Conservation (phyloP, 345 rosid species). For the Psidium friedrichsthalianum region DNA sequence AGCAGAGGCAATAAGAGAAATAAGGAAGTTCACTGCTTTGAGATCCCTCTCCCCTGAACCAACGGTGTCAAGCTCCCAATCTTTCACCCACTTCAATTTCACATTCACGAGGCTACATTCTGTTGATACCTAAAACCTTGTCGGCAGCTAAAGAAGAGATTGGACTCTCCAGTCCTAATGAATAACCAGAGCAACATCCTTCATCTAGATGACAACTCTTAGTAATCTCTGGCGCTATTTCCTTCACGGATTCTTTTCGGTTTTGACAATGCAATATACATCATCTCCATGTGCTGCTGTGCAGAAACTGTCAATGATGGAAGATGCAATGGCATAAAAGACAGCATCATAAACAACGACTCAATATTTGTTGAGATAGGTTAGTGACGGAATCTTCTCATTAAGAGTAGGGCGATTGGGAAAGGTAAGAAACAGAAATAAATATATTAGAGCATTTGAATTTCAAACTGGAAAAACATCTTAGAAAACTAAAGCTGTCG, state of each 20-base stretch:
- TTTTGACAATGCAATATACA: neutral
- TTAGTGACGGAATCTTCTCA: neutral
- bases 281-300: neutral
- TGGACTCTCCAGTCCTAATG: conserved; percentile 1
- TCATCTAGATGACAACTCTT: neutral
- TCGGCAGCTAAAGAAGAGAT: conserved; percentile 16
- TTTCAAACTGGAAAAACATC: neutral
- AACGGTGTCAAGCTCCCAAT: conserved; percentile 47
- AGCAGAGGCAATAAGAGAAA: conserved; percentile 40
- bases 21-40: conserved; percentile 47
- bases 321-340: neutral
- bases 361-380: neutral
- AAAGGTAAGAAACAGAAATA: neutral
- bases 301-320: neutral
- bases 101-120: conserved; percentile 51
- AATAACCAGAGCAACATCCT: conserved; percentile 25
- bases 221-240: neutral
- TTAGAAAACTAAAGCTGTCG: neutral
- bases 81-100: conserved; percentile 83
- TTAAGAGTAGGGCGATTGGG: neutral
- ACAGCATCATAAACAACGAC: neutral
- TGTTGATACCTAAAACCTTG: conserved; percentile 37
- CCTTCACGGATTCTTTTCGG: neutral
- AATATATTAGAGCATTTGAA: neutral
- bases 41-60: conserved; percentile 47